These are phyloP conservation scores for Pholiota microspora DNA, from an alignment of 768 basidiomycete species.

Conservation along the genomic window DNA sequence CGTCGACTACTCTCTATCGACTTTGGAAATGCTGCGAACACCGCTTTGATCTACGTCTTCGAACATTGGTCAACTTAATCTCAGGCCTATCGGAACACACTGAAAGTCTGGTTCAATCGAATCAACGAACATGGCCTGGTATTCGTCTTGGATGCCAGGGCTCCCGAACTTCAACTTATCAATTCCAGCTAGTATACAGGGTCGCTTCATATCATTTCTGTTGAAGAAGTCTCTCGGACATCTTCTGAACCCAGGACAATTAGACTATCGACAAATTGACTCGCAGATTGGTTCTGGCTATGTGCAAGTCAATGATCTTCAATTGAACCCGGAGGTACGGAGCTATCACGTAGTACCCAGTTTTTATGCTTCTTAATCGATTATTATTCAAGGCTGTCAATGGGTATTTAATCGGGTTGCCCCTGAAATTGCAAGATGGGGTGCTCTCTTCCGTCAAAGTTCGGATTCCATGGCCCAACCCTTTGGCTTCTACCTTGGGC, in stretches of 20 bases:
- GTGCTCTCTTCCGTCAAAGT: slow-evolving; percentile 72
- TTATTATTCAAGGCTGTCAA: slow-evolving; percentile 69
- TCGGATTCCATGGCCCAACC: slow-evolving; percentile 84
- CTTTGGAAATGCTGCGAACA: not conserved
- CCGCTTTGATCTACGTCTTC: not conserved
- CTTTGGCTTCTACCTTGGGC: slow-evolving; percentile 69
- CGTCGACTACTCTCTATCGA: too few species aligned
- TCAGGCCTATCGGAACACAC: too few species aligned
- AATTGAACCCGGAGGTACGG: slow-evolving; percentile 74
- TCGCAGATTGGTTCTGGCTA: slow-evolving; percentile 91
- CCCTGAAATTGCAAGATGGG: slow-evolving; percentile 68
- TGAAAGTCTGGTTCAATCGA: too few species aligned
- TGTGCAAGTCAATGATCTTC: slow-evolving; percentile 81
- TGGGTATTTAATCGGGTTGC: slow-evolving; percentile 58
- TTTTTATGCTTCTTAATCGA: slow-evolving; percentile 9
- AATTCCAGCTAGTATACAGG: slow-evolving; percentile 74
- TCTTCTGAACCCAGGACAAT: slow-evolving; percentile 84
- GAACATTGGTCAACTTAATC: too few species aligned
- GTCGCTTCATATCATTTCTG: slow-evolving; percentile 86
- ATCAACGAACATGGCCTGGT: slow-evolving; percentile 55
- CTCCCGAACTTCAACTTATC: slow-evolving; percentile 65
- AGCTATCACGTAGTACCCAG: slow-evolving; percentile 1
- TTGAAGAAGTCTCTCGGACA: slow-evolving; percentile 82
- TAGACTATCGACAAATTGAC: slow-evolving; percentile 84
- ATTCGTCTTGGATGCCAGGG: slow-evolving; percentile 57